These are phyloP conservation scores for Ascocoryne sarcoides DNA, from an alignment of 2,329 filamentous ascomycete genomes.

Conservation along the genomic window DNA sequence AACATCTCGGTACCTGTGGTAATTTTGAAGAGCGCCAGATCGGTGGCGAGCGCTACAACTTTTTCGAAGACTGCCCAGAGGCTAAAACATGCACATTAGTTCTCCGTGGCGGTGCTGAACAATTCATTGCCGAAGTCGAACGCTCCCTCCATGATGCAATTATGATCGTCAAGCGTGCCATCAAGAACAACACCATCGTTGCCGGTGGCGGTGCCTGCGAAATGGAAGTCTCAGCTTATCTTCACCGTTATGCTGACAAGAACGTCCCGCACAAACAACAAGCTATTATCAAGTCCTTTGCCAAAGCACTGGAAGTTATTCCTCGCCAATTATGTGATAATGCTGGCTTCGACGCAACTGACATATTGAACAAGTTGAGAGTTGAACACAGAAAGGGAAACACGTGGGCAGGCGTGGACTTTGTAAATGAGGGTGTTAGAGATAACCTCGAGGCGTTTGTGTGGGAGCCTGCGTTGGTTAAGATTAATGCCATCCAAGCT, in stretches of 20 bases:
- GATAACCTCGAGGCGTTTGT: slow-evolving; percentile 96
- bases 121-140: slow-evolving; percentile 98
- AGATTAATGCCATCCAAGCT: slow-evolving; percentile 94
- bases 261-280: slow-evolving; percentile 94
- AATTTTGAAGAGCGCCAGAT: slow-evolving; percentile 94
- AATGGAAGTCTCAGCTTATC: slow-evolving; percentile 93
- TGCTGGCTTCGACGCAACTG: slow-evolving; percentile 94
- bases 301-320: slow-evolving; percentile 93
- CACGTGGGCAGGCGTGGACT: slow-evolving; percentile 94
- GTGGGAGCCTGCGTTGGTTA: slow-evolving; percentile 94
- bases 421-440: slow-evolving; percentile 79
- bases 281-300: slow-evolving; percentile 94
- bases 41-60: slow-evolving; percentile 94
- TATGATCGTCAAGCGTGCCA: slow-evolving; percentile 98
- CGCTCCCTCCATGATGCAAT: slow-evolving; percentile 96
- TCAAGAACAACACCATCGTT: slow-evolving; percentile 90
- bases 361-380: slow-evolving; percentile 91
- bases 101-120: slow-evolving; percentile 90
- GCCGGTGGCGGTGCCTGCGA: slow-evolving; percentile 90
- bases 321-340: slow-evolving; percentile 97
- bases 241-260: slow-evolving; percentile 87
- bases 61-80: slow-evolving; percentile 91
- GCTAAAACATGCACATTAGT: slow-evolving; percentile 97
- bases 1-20: slow-evolving; percentile 87
- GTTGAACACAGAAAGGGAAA: slow-evolving; percentile 94